Base-by-base conservation (phyloP, 495 filamentous ascomycete genomes). In the Daldinia grandis region DNA sequence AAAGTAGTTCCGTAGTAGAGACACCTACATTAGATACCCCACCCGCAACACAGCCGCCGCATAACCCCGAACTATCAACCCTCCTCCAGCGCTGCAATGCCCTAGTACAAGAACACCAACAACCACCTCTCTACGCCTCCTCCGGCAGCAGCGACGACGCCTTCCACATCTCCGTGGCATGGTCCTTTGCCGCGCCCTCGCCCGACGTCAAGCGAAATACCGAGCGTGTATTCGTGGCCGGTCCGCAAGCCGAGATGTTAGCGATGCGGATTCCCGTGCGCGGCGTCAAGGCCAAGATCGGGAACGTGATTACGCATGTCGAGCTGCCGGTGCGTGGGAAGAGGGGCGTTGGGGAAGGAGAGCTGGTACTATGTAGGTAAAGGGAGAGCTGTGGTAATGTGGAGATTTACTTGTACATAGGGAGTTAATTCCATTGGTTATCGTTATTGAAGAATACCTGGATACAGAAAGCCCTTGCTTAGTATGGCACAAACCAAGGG, bases 111-210 rank as follows among this genome's bases (percentile, higher is more conserved):
- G 69, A 58, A 4, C 90, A 90, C 69, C 83, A 81, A 0, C 93
- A 97, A 76, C 91, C 92, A 1, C 75, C 87, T n/a, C 85, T 98
- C 0, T 97, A 97, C 74, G 70, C 67, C 3, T 59, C 42, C 49
- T 67, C 56, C 71, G 62, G 66, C 38, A 81, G 87, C 62, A 80
- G 74, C 47, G 82, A 84, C 9, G 67, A 81, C 51, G 88, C 82
- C 15, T 97, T 97, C 69, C 93, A 97, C 79, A 81, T 97, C 49
- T 93, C 91, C 31, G 83, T 97, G 44, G 93, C 90, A 0, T 97
- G 93, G 93, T 86, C 82, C 44, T 81, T 93, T 71, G 79, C 86
- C 24, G 67, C 69, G 44, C 80, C 80, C 3, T 82, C 80, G 33
- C 74, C 69, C n/a, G 79, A 81, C 44, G 64, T 86, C 19, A 35